phyloP scores from a whole-genome alignment of 805 yeast genomes.

The Metschnikowia similis region DNA sequence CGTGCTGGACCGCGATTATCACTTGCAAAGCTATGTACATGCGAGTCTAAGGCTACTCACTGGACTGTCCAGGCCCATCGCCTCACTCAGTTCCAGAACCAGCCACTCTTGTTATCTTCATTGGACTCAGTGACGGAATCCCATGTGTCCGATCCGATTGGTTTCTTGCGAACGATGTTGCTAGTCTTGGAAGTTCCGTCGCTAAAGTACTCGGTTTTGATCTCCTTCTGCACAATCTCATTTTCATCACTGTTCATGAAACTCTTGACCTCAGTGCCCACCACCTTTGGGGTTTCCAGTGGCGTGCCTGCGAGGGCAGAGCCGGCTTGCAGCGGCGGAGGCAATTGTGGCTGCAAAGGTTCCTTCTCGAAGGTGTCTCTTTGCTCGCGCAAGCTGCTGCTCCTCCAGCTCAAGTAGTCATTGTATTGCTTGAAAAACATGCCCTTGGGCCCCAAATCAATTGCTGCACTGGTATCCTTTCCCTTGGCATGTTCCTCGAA shows the following conservation, averaged over 20 bases:
- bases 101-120: conserved; percentile 17
- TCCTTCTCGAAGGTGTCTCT: conserved; percentile 15
- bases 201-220: conserved; percentile 28
- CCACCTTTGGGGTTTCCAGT: conserved; percentile 10
- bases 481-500: conserved; percentile 30
- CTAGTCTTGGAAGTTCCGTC: conserved; percentile 37
- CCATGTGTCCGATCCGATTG: conserved; percentile 34
- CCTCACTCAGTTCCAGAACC: conserved; percentile 21
- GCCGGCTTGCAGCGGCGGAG: not conserved
- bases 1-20: no score
- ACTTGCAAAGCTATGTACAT: not conserved
- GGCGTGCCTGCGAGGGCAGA: not conserved
- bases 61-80: not conserved
- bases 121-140: conserved; percentile 24
- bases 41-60: not conserved
- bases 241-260: conserved; percentile 25
- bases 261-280: conserved; percentile 27
- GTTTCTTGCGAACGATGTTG: conserved; percentile 28
- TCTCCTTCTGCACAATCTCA: conserved; percentile 27
- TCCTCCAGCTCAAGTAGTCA: conserved; percentile 64
- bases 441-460: conserved; percentile 49
- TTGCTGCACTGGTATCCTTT: conserved; percentile 11
- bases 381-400: conserved; percentile 40
- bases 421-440: conserved; percentile 61
- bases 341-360: not conserved